A percentile compares a stretch with the other conserved stretches of the same genome.
These are phyloP conservation scores for Nosema muscidifuracis DNA, from an alignment of 371 early-diverging fungal species.

Conservation along the genomic window DNA sequence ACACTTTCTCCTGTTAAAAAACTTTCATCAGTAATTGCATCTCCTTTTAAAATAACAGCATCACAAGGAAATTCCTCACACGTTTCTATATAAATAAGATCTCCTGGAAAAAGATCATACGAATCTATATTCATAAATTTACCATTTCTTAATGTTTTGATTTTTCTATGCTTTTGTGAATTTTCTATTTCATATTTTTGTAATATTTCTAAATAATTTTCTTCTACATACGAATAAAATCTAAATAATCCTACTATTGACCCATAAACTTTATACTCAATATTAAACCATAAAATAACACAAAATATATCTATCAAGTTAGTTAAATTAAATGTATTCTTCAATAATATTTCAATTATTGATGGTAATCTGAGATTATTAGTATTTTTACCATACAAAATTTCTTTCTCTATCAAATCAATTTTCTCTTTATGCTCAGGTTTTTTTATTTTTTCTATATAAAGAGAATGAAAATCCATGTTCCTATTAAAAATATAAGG, in stretches of 20 bases:
- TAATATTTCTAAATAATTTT: slow-evolving; percentile 34
- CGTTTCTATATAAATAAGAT: slow-evolving; percentile 48
- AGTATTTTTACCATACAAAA: slow-evolving; percentile 59
- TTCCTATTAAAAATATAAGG: too few relatives aligned
- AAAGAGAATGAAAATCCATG: background rate
- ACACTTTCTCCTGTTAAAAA: slow-evolving; percentile 95
- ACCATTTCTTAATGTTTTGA: slow-evolving; percentile 40
- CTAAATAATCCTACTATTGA: slow-evolving; percentile 47
- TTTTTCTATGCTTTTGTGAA: slow-evolving; percentile 20
- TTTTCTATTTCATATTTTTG: slow-evolving; percentile 31
- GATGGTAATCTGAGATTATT: slow-evolving; percentile 7
- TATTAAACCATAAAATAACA: slow-evolving; percentile 46
- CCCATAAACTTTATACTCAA: slow-evolving; percentile 55
- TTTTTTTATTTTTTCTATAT: slow-evolving; percentile 5
- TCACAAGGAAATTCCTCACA: slow-evolving; percentile 74
- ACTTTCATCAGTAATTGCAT: slow-evolving; percentile 90
- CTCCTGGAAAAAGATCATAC: slow-evolving; percentile 52
- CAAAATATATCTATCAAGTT: slow-evolving; percentile 52
- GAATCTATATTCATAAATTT: slow-evolving; percentile 26
- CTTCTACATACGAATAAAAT: slow-evolving; percentile 40
- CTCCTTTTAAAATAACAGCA: slow-evolving; percentile 80
- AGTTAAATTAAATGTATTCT: slow-evolving; percentile 19
- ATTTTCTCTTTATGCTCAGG: slow-evolving; percentile 19
- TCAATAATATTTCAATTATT: slow-evolving; percentile 32
- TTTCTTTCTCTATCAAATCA: slow-evolving; percentile 40